phyloP scores from a whole-genome alignment of 106 monocot genomes.

The Phalaenopsis aphrodite region DNA sequence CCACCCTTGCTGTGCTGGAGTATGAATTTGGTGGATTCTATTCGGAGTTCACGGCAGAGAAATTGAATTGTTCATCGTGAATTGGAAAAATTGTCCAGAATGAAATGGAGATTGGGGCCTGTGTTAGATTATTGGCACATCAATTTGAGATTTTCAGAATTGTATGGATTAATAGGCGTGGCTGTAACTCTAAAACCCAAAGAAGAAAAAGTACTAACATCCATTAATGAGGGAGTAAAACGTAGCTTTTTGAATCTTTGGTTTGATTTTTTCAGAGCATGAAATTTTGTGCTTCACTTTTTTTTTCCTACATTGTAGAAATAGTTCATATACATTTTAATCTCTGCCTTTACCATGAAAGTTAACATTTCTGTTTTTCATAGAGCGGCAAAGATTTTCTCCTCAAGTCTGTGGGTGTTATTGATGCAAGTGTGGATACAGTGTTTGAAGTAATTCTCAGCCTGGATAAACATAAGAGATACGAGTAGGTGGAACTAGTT shows the following conservation, averaged over 20 bases:
- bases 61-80: background rate
- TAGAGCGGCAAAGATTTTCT: conserved; percentile 52
- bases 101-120: background rate
- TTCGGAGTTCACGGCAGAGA: background rate
- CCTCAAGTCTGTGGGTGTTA: conserved; percentile 82
- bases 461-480: conserved; percentile 66
- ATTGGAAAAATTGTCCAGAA: background rate
- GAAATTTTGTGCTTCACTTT: background rate
- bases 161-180: background rate
- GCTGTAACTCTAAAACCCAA: background rate
- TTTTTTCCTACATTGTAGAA: background rate
- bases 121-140: background rate
- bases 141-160: background rate
- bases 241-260: background rate
- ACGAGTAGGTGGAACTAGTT: conserved; percentile 58
- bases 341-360: background rate
- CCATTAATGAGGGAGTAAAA: background rate
- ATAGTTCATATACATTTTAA: background rate
- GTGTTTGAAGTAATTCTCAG: conserved; percentile 79
- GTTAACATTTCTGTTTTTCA: background rate
- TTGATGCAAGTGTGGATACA: conserved; percentile 69
- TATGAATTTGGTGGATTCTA: background rate
- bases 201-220: background rate
- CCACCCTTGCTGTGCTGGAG: background rate
- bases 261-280: background rate